Percentiles rank a stretch among this genome's conserved stretches.
Conservation (phyloP, 257 asterid genomes). For the Capsicum chinense region DNA sequence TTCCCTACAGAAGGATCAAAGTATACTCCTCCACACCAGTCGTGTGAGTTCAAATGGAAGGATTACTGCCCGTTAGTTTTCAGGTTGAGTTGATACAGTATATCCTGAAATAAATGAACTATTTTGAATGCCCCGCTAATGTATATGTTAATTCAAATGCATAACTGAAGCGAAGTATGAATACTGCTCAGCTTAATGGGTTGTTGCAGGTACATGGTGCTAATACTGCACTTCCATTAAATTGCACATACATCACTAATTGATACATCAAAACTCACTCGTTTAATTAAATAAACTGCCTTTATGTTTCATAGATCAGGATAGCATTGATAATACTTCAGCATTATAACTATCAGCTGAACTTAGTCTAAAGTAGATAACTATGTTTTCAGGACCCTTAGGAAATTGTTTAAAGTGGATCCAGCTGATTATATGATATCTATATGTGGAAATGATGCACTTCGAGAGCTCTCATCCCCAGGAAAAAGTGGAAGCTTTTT, state of each 20-base stretch:
- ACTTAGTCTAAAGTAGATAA: neutral
- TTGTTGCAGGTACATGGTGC: neutral
- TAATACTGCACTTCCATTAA: neutral
- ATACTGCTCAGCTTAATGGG: neutral
- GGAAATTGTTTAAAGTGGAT: conserved; percentile 88
- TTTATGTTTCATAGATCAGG: neutral
- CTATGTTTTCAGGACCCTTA: conserved; percentile 66
- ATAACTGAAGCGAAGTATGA: neutral
- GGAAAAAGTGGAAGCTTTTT: conserved; percentile 98
- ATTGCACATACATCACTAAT: neutral
- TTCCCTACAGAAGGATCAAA: conserved; percentile 91
- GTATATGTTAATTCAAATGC: neutral
- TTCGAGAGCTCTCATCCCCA: conserved; percentile 95
- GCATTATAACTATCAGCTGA: neutral
- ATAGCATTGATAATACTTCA: conserved; percentile 21
- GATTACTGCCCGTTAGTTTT: conserved; percentile 91
- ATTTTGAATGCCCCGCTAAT: neutral
- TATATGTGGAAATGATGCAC: conserved; percentile 89
- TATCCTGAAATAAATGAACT: neutral
- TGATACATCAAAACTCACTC: neutral
- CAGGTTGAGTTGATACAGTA: conserved; percentile 58
- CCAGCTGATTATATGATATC: conserved; percentile 97
- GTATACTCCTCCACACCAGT: conserved; percentile 91
- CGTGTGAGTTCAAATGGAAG: conserved; percentile 90
- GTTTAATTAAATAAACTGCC: no score